These are phyloP conservation scores for Aspergillus pseudotamarii DNA, from an alignment of 2,329 filamentous ascomycete species.

Conservation along the genomic window DNA sequence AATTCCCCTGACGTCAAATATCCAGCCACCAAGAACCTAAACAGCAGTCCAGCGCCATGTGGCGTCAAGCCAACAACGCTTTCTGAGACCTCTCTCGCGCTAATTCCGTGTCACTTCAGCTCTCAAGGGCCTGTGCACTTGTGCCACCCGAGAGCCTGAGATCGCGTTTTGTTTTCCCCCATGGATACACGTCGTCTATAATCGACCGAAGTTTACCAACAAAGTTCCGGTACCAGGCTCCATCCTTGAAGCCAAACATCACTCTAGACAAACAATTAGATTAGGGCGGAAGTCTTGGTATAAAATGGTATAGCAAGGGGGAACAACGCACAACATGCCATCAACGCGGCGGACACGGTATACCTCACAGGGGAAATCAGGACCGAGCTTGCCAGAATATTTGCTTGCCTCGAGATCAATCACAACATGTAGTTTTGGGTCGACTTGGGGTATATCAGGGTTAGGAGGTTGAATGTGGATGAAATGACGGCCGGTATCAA, in stretches of 20 bases:
- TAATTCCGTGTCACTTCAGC: neutral
- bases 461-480: neutral
- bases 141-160: neutral
- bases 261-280: neutral
- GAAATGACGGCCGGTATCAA: neutral
- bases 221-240: neutral
- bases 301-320: neutral
- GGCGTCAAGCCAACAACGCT: neutral
- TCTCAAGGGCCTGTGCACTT: neutral
- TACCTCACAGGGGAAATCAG: slow-evolving; percentile 1
- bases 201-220: neutral
- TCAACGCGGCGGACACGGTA: neutral
- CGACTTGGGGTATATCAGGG: neutral
- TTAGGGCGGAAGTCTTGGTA: neutral
- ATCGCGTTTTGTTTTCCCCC: neutral
- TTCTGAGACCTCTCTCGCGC: neutral
- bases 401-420: neutral
- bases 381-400: neutral
- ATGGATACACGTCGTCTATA: slow-evolving; percentile 4
- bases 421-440: slow-evolving; percentile 3
- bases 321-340: neutral
- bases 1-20: neutral
- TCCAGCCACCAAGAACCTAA: neutral
- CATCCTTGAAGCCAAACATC: neutral
- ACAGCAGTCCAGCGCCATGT: neutral